Evolutionary conservation across 768 basidiomycete genomes (phyloP), one percentile per base, ranked within the genome.

Genomic region (Lenzites betulinus): DNA sequence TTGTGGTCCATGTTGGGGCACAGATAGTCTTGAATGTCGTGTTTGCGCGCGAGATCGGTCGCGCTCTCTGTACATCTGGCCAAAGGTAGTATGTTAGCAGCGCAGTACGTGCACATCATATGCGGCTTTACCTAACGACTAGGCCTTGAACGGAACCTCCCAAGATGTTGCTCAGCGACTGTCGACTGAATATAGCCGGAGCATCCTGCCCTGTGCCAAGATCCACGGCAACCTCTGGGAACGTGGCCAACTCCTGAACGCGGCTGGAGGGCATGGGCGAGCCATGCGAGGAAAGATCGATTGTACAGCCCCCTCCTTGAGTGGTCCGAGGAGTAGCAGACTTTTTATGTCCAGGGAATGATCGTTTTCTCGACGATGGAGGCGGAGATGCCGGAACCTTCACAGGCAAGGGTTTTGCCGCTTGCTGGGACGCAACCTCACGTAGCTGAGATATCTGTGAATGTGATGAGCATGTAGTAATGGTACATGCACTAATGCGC

Each of bases 1-100:
- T 84, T 84, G 50, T 79, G 78, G 49, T 79, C 77, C 18, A 81
- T 67, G 33, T 81, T 78, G 2, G 83, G 83, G 52, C 81, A 83
- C 2, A 84, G 66, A 22, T 81, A 82, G 33, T 74, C 77, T 7
- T 69, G 67, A 35, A 81, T 74, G 47, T 70, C 64, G 26, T 62
- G 66, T n/a, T 58, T 64, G 58, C 66, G 70, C n/a, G 76, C 74
- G 61, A 67, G 41, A 64, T 72, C 57, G 66, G 73, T 54, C 49
- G 52, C 33, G 63, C 62, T 67, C 0, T 60, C 36, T 2, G 59
- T 64, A 16, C 61, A 54, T 4, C 66, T 67, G 51, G 30, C 12
- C 22, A 16, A 22, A 35, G 3, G 11, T 5, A 33, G 4, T 33
- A 33, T 33, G 30, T 33, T 11, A 33, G 30, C 11, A 33, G 4